Evolutionary conservation across 2,329 filamentous ascomycete genomes (phyloP).

Genomic region (Geoglossum cookeanum): DNA sequence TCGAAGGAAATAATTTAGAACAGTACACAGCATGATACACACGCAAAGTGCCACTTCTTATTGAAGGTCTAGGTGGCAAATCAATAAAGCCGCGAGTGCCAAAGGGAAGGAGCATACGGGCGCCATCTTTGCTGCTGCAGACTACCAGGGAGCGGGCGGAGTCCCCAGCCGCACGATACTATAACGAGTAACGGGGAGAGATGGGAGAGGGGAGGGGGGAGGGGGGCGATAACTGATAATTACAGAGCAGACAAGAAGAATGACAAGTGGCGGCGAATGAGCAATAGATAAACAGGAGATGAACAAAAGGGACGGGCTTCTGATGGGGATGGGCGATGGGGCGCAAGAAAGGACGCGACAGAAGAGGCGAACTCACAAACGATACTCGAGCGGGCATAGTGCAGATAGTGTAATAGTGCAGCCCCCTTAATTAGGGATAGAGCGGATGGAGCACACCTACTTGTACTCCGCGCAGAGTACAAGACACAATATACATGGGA

Average conservation of each 20-base stretch:
- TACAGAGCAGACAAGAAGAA: not conserved
- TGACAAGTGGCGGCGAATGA: not conserved
- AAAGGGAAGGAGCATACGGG: not conserved
- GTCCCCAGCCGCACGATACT: not conserved
- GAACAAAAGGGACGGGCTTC: too few relatives aligned
- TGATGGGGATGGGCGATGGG: not conserved
- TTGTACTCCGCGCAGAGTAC: too few relatives aligned
- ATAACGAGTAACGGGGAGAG: not conserved
- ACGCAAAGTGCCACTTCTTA: not conserved
- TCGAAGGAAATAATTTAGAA: not conserved
- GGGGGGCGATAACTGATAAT: not conserved
- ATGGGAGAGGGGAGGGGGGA: not conserved
- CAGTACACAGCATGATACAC: not conserved
- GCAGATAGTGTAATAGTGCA: not conserved
- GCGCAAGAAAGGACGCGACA: not conserved
- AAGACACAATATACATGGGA: too few relatives aligned
- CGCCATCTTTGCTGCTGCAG: not conserved
- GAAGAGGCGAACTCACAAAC: not conserved
- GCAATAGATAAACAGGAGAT: too few relatives aligned
- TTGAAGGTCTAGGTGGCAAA: too few relatives aligned
- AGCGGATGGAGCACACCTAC: not conserved
- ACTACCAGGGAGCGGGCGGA: not conserved
- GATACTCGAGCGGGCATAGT: slow-evolving; percentile 2
- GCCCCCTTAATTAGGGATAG: not conserved
- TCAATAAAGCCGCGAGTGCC: not conserved